These are phyloP conservation scores for Spencermartinsiella ligniputridi DNA, from an alignment of 1,139 yeast species.

Conservation along the genomic window DNA sequence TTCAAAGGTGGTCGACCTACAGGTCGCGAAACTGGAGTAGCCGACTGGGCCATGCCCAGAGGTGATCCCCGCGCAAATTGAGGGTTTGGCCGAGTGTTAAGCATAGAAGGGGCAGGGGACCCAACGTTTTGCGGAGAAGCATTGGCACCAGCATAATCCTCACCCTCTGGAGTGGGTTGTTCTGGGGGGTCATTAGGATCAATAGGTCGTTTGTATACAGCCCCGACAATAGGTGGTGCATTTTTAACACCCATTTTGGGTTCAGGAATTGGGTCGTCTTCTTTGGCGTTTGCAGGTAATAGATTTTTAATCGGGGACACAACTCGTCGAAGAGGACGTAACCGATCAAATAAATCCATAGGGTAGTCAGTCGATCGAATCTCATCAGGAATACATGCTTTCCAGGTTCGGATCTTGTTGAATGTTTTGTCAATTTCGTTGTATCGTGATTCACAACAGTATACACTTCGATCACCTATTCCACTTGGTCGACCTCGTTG, in stretches of 20 bases:
- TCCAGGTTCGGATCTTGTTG: conserved; percentile 96
- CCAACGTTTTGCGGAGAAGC: conserved; percentile 20
- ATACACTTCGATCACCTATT: conserved; percentile 61
- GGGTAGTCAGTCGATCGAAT: conserved; percentile 79
- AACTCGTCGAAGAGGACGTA: conserved; percentile 54
- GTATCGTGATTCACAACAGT: conserved; percentile 91
- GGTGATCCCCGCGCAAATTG: conserved; percentile 6
- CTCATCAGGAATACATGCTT: conserved; percentile 96
- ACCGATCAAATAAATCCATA: conserved; percentile 50
- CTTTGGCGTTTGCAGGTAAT: conserved; percentile 67
- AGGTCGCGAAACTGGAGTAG: conserved; percentile 6
- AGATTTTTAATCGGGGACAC: conserved; percentile 82
- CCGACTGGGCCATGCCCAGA: conserved; percentile 6
- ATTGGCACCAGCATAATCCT: conserved; percentile 29
- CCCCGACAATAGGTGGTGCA: conserved; percentile 92
- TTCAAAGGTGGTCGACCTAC: conserved; percentile 1
- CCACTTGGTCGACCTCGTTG: conserved; percentile 91
- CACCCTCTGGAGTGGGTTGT: conserved; percentile 53
- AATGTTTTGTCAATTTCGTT: conserved; percentile 86
- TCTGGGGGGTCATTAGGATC: conserved; percentile 66
- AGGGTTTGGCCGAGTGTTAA: not conserved
- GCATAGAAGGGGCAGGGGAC: conserved; percentile 2
- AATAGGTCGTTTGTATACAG: conserved; percentile 73
- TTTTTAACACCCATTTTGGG: conserved; percentile 75
- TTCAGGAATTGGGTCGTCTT: conserved; percentile 72